A percentile compares a stretch with the other conserved stretches of the same genome.
phyloP scores from a whole-genome alignment of 257 asterid species.

The Paulownia fortunei region DNA sequence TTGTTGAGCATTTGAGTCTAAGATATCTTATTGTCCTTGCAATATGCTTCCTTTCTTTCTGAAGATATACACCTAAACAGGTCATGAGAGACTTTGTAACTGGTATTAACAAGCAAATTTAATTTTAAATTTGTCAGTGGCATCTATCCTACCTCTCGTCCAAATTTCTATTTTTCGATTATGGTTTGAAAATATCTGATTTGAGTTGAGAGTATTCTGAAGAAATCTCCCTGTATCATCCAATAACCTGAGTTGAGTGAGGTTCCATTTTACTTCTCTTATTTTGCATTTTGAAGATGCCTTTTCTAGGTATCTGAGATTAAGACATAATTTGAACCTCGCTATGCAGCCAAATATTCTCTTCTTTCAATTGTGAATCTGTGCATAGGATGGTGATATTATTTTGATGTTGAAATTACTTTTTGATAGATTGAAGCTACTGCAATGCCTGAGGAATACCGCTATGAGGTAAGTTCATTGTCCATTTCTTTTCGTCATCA shows the following conservation, averaged over 20 bases:
- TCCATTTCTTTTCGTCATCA: slow-evolving; percentile 9
- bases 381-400: slow-evolving; percentile 7
- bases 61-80: neutral
- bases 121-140: neutral
- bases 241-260: neutral
- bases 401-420: slow-evolving; percentile 28
- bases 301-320: neutral
- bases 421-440: slow-evolving; percentile 72
- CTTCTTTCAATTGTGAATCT: slow-evolving; percentile 9
- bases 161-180: neutral
- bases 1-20: neutral
- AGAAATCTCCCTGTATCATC: neutral
- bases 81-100: neutral
- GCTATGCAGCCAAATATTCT: neutral
- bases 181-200: slow-evolving; percentile 6
- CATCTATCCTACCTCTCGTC: neutral
- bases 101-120: neutral
- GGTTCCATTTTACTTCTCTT: neutral
- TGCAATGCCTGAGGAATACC: slow-evolving; percentile 86
- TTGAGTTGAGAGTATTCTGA: neutral
- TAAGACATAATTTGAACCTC: neutral
- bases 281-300: neutral
- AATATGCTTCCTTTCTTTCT: neutral
- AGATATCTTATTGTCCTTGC: neutral
- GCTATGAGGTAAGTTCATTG: slow-evolving; percentile 64